phyloP scores from a whole-genome alignment of 2,329 filamentous ascomycete genomes.

The Cercospora beticola region DNA sequence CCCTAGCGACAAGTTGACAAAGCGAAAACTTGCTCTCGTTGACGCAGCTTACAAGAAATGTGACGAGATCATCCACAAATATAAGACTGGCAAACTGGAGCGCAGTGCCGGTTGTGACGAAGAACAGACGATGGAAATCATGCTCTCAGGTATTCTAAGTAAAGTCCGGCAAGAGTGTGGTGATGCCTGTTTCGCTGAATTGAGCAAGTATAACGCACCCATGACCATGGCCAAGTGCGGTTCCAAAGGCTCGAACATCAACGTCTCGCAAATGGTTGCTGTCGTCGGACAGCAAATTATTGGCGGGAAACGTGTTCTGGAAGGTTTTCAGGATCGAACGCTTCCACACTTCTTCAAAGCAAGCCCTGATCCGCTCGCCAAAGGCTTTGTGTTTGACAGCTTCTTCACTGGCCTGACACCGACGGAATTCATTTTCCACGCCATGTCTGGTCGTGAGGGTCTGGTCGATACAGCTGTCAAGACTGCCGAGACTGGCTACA shows the following conservation, averaged over 20 bases:
- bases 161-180: conserved; percentile 89
- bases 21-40: conserved; percentile 74
- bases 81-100: conserved; percentile 75
- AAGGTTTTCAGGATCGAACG: conserved; percentile 94
- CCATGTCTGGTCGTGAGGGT: conserved; percentile 97
- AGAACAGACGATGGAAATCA: conserved; percentile 87
- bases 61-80: conserved; percentile 78
- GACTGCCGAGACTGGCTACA: conserved; percentile 97
- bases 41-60: conserved; percentile 75
- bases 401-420: conserved; percentile 91
- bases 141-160: conserved; percentile 86
- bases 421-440: conserved; percentile 96
- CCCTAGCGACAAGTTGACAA: conserved; percentile 68
- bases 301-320: conserved; percentile 82
- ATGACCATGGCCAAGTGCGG: conserved; percentile 96
- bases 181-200: conserved; percentile 81
- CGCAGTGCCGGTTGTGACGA: conserved; percentile 88
- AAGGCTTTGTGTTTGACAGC: conserved; percentile 95
- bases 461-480: conserved; percentile 98
- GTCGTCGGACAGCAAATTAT: conserved; percentile 98
- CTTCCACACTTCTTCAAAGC: conserved; percentile 95
- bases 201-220: conserved; percentile 89
- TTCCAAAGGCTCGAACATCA: conserved; percentile 95
- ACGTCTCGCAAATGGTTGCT: conserved; percentile 98
- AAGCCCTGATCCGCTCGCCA: conserved; percentile 84